Evolutionary conservation across 1,139 yeast species (phyloP).

Genomic region (Spencermartinsiella ligniputridi): DNA sequence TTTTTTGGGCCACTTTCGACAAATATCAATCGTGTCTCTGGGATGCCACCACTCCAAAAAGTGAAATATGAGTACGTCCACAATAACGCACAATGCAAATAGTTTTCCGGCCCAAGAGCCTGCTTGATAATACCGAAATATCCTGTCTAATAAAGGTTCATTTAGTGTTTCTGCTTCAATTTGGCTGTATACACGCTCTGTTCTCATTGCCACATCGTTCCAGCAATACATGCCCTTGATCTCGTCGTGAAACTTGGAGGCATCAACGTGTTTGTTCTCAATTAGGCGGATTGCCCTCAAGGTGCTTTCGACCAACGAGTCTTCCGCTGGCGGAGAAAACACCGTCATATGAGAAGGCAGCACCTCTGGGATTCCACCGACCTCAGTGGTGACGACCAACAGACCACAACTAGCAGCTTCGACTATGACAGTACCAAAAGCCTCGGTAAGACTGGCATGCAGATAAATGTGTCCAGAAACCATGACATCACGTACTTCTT

Average conservation of each 20-base stretch:
- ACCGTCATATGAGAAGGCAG: conserved; percentile 91
- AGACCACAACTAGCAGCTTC: conserved; percentile 98
- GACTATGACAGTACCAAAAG: conserved; percentile 94
- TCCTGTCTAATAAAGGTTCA: conserved; percentile 48
- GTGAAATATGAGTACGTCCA: conserved; percentile 63
- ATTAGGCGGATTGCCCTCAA: conserved; percentile 58
- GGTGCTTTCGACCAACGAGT: conserved; percentile 68
- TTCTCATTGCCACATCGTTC: conserved; percentile 81
- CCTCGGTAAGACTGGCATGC: conserved; percentile 94
- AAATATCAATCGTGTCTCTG: conserved; percentile 59
- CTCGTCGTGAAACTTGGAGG: conserved; percentile 71
- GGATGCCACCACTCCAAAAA: conserved; percentile 74
- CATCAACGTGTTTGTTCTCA: conserved; percentile 57
- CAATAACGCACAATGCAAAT: conserved; percentile 71
- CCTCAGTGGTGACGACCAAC: conserved; percentile 89
- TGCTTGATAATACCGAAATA: conserved; percentile 62
- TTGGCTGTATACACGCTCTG: conserved; percentile 69
- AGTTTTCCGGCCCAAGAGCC: conserved; percentile 85
- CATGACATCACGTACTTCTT: conserved; percentile 90
- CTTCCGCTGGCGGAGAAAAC: conserved; percentile 83
- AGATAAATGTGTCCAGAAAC: conserved; percentile 88
- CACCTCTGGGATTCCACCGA: conserved; percentile 98
- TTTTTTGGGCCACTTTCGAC: conserved; percentile 66
- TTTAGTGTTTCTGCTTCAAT: conserved; percentile 42
- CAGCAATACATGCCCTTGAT: conserved; percentile 86